Base-by-base conservation (phyloP, 441 rosid genomes). In the Arabidopsis lyrata region DNA sequence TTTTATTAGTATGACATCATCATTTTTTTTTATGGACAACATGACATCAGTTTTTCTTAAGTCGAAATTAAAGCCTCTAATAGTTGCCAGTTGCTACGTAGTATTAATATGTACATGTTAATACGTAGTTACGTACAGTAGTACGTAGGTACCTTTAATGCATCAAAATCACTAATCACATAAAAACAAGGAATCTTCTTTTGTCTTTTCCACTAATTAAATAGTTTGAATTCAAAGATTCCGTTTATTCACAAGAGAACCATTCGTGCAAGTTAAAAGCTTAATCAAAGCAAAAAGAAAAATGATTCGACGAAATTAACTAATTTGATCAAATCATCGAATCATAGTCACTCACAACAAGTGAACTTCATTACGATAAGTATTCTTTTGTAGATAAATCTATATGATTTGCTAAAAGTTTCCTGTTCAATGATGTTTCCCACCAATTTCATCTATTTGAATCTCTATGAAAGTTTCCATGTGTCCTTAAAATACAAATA, bases 191-290 rank as follows among this genome's bases (percentile, higher is more conserved):
- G 75, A 76, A 62, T 75, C 65, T 75, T 55, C 15, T 60, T 75
- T 68, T 69, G 73, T 76, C 60, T 48, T 47, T 74, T 54, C 11
- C 10, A 13, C 18, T 24, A 24, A 68, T 60, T 50, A 68, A 36
- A 24, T 16, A 61, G 8, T 32, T 67, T 41, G 57, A 67, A 67
- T 68, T 52, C 63, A 72, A 53, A 53, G 63, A 76, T 69, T 68
- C 68, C 58, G 9, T 36, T 44, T 18, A 27, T 63, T 62, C 18
- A 6, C 27, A 54, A 69, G 75, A 69, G 75, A 69, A 69, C 44
- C 53, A 76, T 18, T 70, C 75, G 79, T 63, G 79, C 79, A 76
- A 76, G 75, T 55, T 44, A 68, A 62, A 68, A 62, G 59, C 18
- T 55, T 27, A 61, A 27, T 27, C 50, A 16, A 68, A 44, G 32